A percentile compares a stretch with the other conserved stretches of the same genome.
Conservation (phyloP, 805 yeast genomes). For the Zygotorulaspora florentina region DNA sequence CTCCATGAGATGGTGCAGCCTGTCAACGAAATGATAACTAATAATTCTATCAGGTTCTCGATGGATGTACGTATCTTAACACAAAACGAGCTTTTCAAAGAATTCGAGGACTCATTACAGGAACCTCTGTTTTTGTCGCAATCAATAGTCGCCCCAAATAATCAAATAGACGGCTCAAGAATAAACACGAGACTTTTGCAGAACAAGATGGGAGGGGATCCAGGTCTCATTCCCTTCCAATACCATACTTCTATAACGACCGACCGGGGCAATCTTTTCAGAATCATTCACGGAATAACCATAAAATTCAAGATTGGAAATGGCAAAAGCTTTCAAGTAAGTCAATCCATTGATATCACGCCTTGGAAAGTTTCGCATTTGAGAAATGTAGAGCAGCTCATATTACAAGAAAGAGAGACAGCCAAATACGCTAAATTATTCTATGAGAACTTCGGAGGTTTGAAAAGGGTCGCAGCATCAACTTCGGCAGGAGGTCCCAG, state of each 20-base stretch:
- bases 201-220: constrained; percentile 20
- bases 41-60: constrained; percentile 28
- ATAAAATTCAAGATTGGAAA: constrained; percentile 47
- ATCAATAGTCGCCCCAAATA: constrained; percentile 10
- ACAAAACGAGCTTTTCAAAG: constrained; percentile 27
- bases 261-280: constrained; percentile 44
- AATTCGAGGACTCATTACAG: constrained; percentile 33
- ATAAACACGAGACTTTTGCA: constrained; percentile 28
- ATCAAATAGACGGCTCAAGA: constrained; percentile 2
- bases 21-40: constrained; percentile 28
- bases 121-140: constrained; percentile 28
- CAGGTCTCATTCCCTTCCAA: constrained; percentile 33
- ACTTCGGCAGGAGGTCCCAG: constrained; percentile 5
- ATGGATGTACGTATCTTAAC: constrained; percentile 27
- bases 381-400: constrained; percentile 49
- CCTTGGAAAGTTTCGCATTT: constrained; percentile 49
- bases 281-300: constrained; percentile 48
- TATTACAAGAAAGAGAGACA: constrained; percentile 47
- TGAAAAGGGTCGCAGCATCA: constrained; percentile 30
- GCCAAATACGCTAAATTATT: constrained; percentile 38
- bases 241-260: constrained; percentile 49
- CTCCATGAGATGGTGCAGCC: constrained; percentile 35
- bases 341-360: constrained; percentile 50
- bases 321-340: constrained; percentile 47
- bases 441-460: constrained; percentile 36